These are phyloP conservation scores for Globisporangium echinulatum DNA, from an alignment of 352 stramenopile genomes.

Conservation along the genomic window DNA sequence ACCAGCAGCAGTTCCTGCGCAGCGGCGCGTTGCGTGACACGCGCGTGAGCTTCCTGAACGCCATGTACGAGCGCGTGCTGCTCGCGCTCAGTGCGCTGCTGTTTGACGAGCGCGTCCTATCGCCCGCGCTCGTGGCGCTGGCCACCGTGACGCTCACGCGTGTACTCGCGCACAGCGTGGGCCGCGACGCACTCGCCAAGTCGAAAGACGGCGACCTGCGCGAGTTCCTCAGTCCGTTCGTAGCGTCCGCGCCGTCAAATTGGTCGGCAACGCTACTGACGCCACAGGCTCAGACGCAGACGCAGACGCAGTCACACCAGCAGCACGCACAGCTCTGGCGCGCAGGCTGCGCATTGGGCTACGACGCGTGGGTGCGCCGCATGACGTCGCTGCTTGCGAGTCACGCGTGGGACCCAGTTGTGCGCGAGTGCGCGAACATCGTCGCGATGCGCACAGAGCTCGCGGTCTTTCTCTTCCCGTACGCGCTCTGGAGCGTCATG, in stretches of 20 bases:
- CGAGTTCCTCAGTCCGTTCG: conserved; percentile 47
- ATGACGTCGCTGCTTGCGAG: conserved; percentile 37
- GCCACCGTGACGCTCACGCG: conserved; percentile 39
- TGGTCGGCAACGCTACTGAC: conserved; percentile 32
- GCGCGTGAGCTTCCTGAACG: conserved; percentile 30
- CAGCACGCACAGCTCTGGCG: conserved; percentile 35
- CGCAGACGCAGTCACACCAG: conserved; percentile 3
- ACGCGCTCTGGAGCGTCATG: conserved; percentile 37
- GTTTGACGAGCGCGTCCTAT: conserved; percentile 36
- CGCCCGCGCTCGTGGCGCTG: conserved; percentile 34
- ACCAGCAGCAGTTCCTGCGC: conserved; percentile 49
- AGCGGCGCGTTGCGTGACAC: conserved; percentile 39
- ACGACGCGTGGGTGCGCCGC: conserved; percentile 52
- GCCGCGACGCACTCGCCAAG: conserved; percentile 24
- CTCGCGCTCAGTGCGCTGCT: conserved; percentile 56
- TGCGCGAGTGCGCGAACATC: conserved; percentile 44
- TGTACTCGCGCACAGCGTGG: conserved; percentile 37
- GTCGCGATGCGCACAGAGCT: conserved; percentile 39
- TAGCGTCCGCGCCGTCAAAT: conserved; percentile 36
- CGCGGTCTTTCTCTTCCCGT: conserved; percentile 74
- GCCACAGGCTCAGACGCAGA: not conserved
- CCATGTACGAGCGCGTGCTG: conserved; percentile 62
- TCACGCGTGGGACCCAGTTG: conserved; percentile 32
- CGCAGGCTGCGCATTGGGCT: conserved; percentile 25
- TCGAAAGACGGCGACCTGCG: conserved; percentile 62